phyloP scores from a whole-genome alignment of 2,329 filamentous ascomycete species.

The Beauveria varroae region DNA sequence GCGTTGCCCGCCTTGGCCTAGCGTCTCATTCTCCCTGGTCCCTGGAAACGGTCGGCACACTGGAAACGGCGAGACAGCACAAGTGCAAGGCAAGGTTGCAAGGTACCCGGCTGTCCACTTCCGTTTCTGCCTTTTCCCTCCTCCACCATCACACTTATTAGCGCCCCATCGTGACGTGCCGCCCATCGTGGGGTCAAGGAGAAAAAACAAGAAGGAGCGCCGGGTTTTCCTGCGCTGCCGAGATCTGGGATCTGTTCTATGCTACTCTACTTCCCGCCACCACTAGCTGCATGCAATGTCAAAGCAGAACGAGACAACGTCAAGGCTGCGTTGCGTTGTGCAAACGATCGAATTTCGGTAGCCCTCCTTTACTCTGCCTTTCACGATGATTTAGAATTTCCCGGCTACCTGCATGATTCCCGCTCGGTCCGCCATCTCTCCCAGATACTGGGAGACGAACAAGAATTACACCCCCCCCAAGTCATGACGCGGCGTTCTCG shows the following conservation, averaged over 20 bases:
- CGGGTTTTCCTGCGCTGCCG: slow-evolving; percentile 6
- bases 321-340: background rate
- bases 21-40: background rate
- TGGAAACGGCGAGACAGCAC: slow-evolving; percentile 7
- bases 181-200: slow-evolving; percentile 9
- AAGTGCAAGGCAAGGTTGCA: background rate
- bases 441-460: too few species aligned
- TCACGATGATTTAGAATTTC: background rate
- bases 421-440: too few species aligned
- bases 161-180: slow-evolving; percentile 8
- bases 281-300: slow-evolving; percentile 2
- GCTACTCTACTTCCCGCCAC: slow-evolving; percentile 1
- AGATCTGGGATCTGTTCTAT: slow-evolving; percentile 8
- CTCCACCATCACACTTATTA: background rate
- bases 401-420: too few species aligned
- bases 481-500: background rate
- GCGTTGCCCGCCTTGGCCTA: background rate
- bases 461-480: too few species aligned
- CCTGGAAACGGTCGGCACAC: slow-evolving; percentile 1
- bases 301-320: background rate
- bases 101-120: background rate
- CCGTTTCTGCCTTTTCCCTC: background rate
- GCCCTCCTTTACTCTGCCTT: background rate
- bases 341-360: background rate
- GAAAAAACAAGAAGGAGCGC: background rate